Conservation (phyloP, 2,329 filamentous ascomycete species). For the Xylaria arbuscula region DNA sequence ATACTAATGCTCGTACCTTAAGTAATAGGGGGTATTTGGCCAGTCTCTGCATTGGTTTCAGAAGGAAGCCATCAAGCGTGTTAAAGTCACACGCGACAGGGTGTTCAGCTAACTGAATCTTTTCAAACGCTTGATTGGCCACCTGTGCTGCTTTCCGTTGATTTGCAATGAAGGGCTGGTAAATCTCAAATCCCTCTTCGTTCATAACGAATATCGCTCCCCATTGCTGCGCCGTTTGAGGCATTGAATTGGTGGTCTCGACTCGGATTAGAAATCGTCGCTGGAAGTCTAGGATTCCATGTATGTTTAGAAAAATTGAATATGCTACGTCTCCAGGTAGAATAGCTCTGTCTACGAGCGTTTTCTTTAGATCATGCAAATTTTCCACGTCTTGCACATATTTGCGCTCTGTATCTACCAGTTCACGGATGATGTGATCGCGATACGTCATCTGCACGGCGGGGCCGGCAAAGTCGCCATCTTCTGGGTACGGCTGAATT, state of each 20-base stretch:
- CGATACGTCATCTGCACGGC: constrained; percentile 77
- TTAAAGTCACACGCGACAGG: constrained; percentile 88
- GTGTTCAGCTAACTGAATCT: constrained; percentile 79
- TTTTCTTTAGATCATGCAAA: constrained; percentile 89
- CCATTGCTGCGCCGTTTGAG: constrained; percentile 85
- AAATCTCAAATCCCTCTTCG: constrained; percentile 89
- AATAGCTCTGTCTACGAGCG: constrained; percentile 86
- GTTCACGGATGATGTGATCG: constrained; percentile 89
- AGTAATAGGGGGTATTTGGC: constrained; percentile 94
- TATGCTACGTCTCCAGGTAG: constrained; percentile 91
- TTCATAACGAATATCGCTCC: constrained; percentile 89
- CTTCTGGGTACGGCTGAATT: constrained; percentile 67
- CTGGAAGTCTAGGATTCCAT: constrained; percentile 94
- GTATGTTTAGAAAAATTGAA: constrained; percentile 96
- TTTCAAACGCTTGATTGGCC: constrained; percentile 87
- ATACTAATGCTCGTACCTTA: constrained; percentile 65
- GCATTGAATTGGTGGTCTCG: constrained; percentile 91
- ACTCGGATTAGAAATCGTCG: constrained; percentile 94
- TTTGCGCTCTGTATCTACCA: constrained; percentile 95
- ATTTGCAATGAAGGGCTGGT: constrained; percentile 97
- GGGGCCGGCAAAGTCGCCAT: constrained; percentile 62
- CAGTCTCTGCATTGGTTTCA: constrained; percentile 96
- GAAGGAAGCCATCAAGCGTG: constrained; percentile 87
- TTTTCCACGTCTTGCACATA: constrained; percentile 98
- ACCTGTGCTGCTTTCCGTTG: constrained; percentile 88